Percentiles rank a stretch among this genome's conserved stretches.
phyloP scores from a whole-genome alignment of 2,329 filamentous ascomycete species.

The Hypoxylon sp. region DNA sequence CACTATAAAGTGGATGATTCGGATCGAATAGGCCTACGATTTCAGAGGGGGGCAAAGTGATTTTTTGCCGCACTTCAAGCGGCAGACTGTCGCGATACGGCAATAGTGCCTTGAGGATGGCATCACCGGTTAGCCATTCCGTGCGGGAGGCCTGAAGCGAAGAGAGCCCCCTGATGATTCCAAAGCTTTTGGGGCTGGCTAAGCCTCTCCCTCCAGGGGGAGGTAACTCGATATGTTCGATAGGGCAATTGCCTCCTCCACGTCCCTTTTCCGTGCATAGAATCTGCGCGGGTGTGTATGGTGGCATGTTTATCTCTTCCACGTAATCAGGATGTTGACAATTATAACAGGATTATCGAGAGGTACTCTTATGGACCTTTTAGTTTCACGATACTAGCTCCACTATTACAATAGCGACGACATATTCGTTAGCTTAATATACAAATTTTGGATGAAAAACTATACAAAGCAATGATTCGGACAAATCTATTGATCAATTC shows the following conservation, averaged over 20 bases:
- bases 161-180: conserved; percentile 38
- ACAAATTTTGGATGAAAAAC: background rate
- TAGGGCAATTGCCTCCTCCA: conserved; percentile 15
- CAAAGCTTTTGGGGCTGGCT: background rate
- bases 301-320: conserved; percentile 4
- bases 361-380: background rate
- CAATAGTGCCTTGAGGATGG: conserved; percentile 38
- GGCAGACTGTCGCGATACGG: conserved; percentile 27
- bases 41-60: conserved; percentile 29
- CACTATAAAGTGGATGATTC: background rate
- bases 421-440: background rate
- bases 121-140: conserved; percentile 38
- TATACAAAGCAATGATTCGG: background rate
- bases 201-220: background rate
- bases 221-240: conserved; percentile 29
- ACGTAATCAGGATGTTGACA: background rate
- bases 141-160: conserved; percentile 38
- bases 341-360: background rate
- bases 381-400: background rate
- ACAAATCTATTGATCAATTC: too few relatives aligned
- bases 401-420: too few relatives aligned
- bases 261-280: conserved; percentile 18
- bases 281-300: conserved; percentile 15
- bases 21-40: background rate
- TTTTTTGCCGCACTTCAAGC: conserved; percentile 6